phyloP scores from a whole-genome alignment of 306 rosid genomes.

The Ochetophila trinervis region DNA sequence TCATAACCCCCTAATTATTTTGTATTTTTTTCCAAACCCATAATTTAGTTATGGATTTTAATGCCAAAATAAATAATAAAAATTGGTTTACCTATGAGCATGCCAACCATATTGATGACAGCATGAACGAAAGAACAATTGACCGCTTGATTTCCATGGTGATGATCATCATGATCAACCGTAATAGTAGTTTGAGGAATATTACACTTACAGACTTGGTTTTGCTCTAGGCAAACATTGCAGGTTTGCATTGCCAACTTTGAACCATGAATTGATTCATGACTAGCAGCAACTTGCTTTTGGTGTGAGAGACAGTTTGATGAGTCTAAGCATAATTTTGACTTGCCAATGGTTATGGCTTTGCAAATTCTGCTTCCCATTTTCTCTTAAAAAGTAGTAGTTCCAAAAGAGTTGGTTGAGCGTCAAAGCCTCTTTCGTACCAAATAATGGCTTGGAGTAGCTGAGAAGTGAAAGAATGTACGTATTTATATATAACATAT shows the following conservation, averaged over 20 bases:
- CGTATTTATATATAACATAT: too few relatives aligned
- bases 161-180: slow-evolving; percentile 22
- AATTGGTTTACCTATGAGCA: slow-evolving; percentile 58
- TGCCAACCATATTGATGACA: slow-evolving; percentile 75
- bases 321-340: slow-evolving; percentile 11
- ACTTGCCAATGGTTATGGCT: slow-evolving; percentile 11
- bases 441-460: too few relatives aligned
- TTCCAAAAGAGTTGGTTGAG: too few relatives aligned
- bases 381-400: neutral
- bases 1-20: too few relatives aligned
- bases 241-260: slow-evolving; percentile 29
- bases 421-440: too few relatives aligned
- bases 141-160: slow-evolving; percentile 29
- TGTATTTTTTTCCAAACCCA: too few relatives aligned
- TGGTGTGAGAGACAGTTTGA: slow-evolving; percentile 22
- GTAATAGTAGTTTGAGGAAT: slow-evolving; percentile 8
- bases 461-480: too few relatives aligned
- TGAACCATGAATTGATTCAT: slow-evolving; percentile 27
- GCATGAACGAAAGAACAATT: slow-evolving; percentile 54
- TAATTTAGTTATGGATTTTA: too few relatives aligned
- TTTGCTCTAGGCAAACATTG: slow-evolving; percentile 52
- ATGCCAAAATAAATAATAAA: too few relatives aligned
- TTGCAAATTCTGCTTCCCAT: slow-evolving; percentile 33
- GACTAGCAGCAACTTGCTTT: slow-evolving; percentile 8
- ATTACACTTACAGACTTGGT: slow-evolving; percentile 27